Evolutionary conservation across 805 yeast species (phyloP), one percentile per base, ranked within the genome.

Genomic region (Candida insectalens): DNA sequence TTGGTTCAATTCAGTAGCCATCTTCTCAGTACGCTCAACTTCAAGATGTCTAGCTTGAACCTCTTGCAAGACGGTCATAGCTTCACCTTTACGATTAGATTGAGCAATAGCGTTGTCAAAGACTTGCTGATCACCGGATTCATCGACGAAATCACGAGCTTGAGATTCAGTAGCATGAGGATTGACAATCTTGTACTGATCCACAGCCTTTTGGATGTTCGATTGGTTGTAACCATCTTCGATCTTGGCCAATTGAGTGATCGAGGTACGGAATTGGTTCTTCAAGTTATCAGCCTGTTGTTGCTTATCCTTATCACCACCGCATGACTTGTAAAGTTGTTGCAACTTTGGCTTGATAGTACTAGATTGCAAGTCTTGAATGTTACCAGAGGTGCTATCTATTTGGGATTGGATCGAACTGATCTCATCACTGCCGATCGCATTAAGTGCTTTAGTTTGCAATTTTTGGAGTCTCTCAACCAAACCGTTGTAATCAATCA

Each of bases 11-110:
- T 92, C 98, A 25, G 89, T 85, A 83, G 92, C 87, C 39, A 95
- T 81, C 63, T 84, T 78, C 62, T 89, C 97, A 60, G 92, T 80
- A 66, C 85, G 83, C 64, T 84, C 82, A 52, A 92, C 75, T 64
- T 92, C 97, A 56, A 82, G 79, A 65, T 92, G 97, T 64, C 98
- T 79, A 33, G 83, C 77, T 63, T 89, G 96, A 37, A 92, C 97
- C 63, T 92, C 97, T 50, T 85, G 83, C 48, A 92, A 71, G 3
- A 94, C 97, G 22, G 96, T 77, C 58, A 92, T 76, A 28, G 97
- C 96, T 62, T 92, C 96, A 47, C 95, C 95, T 53, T 87, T 74
- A 62, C 94, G 78, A 54, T 83, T 83, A 35, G 87, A 78, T 60
- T 81, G 81, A 64, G 80, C 67, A 43, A 85, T 68, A 13, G 96